These are phyloP conservation scores for Ilyonectria robusta DNA, from an alignment of 2,329 filamentous ascomycete species.

Conservation along the genomic window DNA sequence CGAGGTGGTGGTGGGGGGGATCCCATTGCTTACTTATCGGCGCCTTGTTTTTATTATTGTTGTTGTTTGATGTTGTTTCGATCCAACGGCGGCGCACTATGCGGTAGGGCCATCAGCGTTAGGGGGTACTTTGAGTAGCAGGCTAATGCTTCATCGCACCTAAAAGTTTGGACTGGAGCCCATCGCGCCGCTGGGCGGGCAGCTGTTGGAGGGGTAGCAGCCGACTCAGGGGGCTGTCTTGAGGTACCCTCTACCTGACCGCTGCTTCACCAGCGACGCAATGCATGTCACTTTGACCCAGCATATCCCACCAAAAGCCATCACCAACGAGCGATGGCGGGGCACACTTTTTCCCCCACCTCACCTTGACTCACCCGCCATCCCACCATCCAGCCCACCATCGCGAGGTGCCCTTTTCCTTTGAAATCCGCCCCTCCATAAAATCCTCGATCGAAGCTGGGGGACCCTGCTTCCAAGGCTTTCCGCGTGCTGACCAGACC, in stretches of 20 bases:
- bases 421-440: conserved; percentile 48
- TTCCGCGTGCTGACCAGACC: conserved; percentile 33
- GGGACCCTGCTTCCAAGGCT: conserved; percentile 30
- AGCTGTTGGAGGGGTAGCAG: background rate
- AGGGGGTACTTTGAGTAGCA: background rate
- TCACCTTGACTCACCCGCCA: conserved; percentile 45
- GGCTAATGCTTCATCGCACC: background rate
- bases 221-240: background rate
- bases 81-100: background rate
- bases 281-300: conserved; percentile 2
- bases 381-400: conserved; percentile 45
- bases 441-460: conserved; percentile 34
- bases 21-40: background rate
- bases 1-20: background rate
- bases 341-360: conserved; percentile 45
- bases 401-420: conserved; percentile 41
- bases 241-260: conserved; percentile 5
- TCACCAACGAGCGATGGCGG: conserved; percentile 34
- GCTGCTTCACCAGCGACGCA: background rate
- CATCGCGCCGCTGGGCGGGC: background rate
- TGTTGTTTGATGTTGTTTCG: conserved; percentile 8
- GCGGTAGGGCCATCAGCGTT: background rate
- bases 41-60: background rate
- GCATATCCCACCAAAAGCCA: background rate
- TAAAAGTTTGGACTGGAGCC: background rate